phyloP scores from a whole-genome alignment of 2,329 filamentous ascomycete genomes.

The Furcasterigmium sp. region DNA sequence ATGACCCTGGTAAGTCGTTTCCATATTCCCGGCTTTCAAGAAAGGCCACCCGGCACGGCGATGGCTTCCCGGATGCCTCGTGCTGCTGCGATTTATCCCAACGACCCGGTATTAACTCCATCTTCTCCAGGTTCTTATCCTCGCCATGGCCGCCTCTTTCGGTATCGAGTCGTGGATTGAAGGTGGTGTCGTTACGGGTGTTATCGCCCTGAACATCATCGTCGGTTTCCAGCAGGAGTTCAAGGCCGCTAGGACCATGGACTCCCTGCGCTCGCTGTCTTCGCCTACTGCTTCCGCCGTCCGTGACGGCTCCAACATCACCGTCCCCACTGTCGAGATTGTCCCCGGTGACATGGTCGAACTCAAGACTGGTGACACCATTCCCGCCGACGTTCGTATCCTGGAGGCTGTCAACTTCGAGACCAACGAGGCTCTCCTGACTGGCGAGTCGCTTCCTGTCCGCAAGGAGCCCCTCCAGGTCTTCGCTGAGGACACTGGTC shows the following conservation, averaged over 20 bases:
- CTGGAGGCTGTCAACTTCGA: constrained; percentile 60
- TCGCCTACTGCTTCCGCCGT: constrained; percentile 38
- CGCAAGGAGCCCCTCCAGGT: constrained; percentile 43
- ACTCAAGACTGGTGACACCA: constrained; percentile 52
- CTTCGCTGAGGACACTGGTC: constrained; percentile 34
- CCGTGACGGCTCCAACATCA: constrained; percentile 32
- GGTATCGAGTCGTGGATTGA: constrained; percentile 56
- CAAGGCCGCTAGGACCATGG: constrained; percentile 44
- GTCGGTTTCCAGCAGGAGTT: constrained; percentile 44
- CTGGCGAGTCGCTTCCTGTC: constrained; percentile 58
- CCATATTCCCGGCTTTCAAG: neutral
- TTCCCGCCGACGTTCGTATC: constrained; percentile 54
- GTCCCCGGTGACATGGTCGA: constrained; percentile 54
- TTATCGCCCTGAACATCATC: constrained; percentile 53
- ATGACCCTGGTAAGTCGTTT: constrained; percentile 53
- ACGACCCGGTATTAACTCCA: neutral
- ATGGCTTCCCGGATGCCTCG: neutral
- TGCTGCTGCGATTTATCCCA: no score
- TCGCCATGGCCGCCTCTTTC: constrained; percentile 53
- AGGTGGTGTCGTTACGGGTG: constrained; percentile 51
- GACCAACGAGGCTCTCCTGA: constrained; percentile 61
- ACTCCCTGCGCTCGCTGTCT: constrained; percentile 37
- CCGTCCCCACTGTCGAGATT: constrained; percentile 34
- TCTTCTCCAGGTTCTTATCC: constrained; percentile 39
- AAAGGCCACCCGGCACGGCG: no score